Evolutionary conservation across 1,284 basidiomycete genomes (phyloP), one percentile per base, ranked within the genome.

Genomic region (Trichosporon sp.): DNA sequence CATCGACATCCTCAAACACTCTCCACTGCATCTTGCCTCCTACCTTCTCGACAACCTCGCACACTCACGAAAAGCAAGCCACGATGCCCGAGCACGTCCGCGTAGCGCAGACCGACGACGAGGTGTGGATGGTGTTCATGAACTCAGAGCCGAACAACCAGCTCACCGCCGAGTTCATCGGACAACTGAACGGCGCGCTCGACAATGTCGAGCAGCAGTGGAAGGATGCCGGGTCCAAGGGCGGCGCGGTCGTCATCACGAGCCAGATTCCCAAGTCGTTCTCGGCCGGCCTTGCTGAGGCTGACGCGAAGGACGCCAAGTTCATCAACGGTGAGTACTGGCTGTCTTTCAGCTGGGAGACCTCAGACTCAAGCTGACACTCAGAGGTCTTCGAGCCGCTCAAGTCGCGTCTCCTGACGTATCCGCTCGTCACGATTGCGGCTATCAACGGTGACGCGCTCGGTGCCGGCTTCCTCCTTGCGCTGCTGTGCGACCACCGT

Each of bases 391-490:
- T 78, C 68, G 80, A 80, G 66, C 81, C 81, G 3, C 76, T 82
- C 56, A 74, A 78, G 51, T 76, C 75, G 66, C 72, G 79, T 38
- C 73, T 85, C 7, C 75, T 86, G 66, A 83, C 84, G 2, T 85
- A 85, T 76, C 84, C 84, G 5, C 78, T 87, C 68, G 77, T 85
- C 38, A 92, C 90, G 5, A 88, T 97, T 73, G 92, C 93, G 37
- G 92, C 93, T 2, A 89, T 97, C 78, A 96, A 95, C 78, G 95
- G 95, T 0, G 95, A 97, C 79, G 91, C 90, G 70, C 97, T 94
- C 80, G 95, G 94, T 1, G 95, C 88, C 11, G 95, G 90, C 7
- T 90, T 93, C 79, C 89, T 93, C 78, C 85, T 96, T 16, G 88
- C 92, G 0, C 84, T 96, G 65, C 88, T 87, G 3, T 96, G 94